Evolutionary conservation across 2,329 filamentous ascomycete species (phyloP).

Genomic region (Cladosporium sp.): DNA sequence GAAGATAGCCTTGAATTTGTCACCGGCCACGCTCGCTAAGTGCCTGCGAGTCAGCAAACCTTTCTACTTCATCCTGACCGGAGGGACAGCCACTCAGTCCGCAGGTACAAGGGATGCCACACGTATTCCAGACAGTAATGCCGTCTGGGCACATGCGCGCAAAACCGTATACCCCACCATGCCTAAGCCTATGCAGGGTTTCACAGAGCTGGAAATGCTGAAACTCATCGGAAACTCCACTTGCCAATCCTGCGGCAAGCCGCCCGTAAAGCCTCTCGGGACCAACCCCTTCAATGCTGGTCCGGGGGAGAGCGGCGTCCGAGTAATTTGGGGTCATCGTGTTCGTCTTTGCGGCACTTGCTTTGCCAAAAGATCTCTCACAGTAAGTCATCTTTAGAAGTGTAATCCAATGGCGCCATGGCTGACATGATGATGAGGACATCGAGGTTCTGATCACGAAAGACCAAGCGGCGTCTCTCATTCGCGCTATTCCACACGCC

Average conservation of each 20-base stretch:
- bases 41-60: constrained; percentile 27
- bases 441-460: constrained; percentile 54
- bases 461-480: constrained; percentile 54
- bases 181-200: constrained; percentile 59
- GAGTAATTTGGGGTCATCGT: constrained; percentile 65
- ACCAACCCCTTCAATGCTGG: constrained; percentile 51
- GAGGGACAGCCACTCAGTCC: constrained; percentile 13
- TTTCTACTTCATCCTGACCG: constrained; percentile 26
- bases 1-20: constrained; percentile 27
- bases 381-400: constrained; percentile 46
- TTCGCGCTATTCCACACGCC: constrained; percentile 63
- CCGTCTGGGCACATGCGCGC: constrained; percentile 66
- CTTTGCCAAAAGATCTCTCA: constrained; percentile 54
- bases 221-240: constrained; percentile 54
- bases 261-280: constrained; percentile 23
- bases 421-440: constrained; percentile 49
- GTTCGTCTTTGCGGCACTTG: constrained; percentile 62
- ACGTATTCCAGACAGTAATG: constrained; percentile 50
- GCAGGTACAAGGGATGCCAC: background rate
- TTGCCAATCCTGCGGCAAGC: constrained; percentile 63
- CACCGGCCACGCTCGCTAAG: constrained; percentile 28
- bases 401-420: constrained; percentile 10
- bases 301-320: constrained; percentile 55
- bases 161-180: constrained; percentile 59
- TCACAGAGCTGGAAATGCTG: constrained; percentile 72